Conservation (phyloP, 352 stramenopile species). For the Elongisporangium anandrum region DNA sequence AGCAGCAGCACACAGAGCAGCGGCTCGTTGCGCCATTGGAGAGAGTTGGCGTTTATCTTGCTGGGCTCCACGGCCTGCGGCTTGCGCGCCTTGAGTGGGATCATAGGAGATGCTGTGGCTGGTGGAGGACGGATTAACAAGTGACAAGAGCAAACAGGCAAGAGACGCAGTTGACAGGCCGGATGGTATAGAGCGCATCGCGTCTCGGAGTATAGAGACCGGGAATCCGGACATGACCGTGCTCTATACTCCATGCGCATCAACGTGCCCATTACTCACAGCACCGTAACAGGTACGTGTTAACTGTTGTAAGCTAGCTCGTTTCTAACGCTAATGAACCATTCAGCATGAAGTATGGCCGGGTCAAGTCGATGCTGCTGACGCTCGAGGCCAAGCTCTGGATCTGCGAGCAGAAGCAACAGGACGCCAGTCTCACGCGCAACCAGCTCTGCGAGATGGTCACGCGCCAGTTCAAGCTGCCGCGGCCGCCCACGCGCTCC, state of each 20-base stretch:
- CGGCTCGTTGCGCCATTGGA: conserved; percentile 18
- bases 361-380: not conserved
- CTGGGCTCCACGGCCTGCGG: not conserved
- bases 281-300: not conserved
- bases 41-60: conserved; percentile 4
- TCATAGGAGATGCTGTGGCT: too few relatives aligned
- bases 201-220: too few relatives aligned
- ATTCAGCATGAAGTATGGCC: not conserved
- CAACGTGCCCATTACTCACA: not conserved
- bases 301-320: too few relatives aligned
- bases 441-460: not conserved
- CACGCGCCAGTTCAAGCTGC: not conserved
- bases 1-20: conserved; percentile 33
- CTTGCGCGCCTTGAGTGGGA: not conserved
- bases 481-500: too few relatives aligned
- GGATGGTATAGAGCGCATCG: too few relatives aligned
- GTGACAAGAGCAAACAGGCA: too few relatives aligned
- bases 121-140: too few relatives aligned
- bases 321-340: too few relatives aligned
- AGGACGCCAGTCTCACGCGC: not conserved
- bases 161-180: too few relatives aligned
- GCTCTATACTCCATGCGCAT: not conserved
- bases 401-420: not conserved
- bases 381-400: not conserved
- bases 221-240: too few relatives aligned